phyloP scores from a whole-genome alignment of 1,284 basidiomycete genomes.

The Microbotryum violaceum region DNA sequence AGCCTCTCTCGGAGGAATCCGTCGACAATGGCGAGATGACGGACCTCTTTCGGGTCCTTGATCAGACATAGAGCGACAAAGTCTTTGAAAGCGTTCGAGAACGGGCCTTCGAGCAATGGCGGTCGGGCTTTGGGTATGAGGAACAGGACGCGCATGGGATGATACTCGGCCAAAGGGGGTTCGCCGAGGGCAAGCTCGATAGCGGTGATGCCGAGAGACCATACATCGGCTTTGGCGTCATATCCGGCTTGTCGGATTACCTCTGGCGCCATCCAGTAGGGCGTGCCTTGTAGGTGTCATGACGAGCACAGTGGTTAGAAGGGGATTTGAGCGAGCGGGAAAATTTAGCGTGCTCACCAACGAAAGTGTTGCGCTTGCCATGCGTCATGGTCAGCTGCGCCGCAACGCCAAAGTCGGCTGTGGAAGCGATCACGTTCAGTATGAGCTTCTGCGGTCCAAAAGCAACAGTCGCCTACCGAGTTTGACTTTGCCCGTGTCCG shows the following conservation, averaged over 20 bases:
- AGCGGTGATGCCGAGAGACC: constrained; percentile 45
- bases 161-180: constrained; percentile 46
- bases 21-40: constrained; percentile 18
- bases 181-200: constrained; percentile 46
- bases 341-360: constrained; percentile 40
- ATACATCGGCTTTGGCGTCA: constrained; percentile 45
- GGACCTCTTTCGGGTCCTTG: constrained; percentile 74
- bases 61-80: constrained; percentile 86
- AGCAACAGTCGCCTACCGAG: constrained; percentile 47
- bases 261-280: constrained; percentile 97
- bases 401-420: constrained; percentile 90
- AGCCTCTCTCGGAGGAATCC: too few relatives aligned
- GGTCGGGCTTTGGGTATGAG: constrained; percentile 60
- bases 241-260: constrained; percentile 89
- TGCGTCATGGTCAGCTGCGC: constrained; percentile 70
- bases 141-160: constrained; percentile 46
- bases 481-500: constrained; percentile 85
- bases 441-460: background rate
- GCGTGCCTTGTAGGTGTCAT: constrained; percentile 54
- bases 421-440: background rate
- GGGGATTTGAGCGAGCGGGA: background rate
- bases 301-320: background rate
- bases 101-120: constrained; percentile 75
- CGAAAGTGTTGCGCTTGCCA: constrained; percentile 85
- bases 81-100: constrained; percentile 79